Evolutionary conservation across 163 green algal genomes (phyloP).

Genomic region (Chlamydomonas reinhardtii): DNA sequence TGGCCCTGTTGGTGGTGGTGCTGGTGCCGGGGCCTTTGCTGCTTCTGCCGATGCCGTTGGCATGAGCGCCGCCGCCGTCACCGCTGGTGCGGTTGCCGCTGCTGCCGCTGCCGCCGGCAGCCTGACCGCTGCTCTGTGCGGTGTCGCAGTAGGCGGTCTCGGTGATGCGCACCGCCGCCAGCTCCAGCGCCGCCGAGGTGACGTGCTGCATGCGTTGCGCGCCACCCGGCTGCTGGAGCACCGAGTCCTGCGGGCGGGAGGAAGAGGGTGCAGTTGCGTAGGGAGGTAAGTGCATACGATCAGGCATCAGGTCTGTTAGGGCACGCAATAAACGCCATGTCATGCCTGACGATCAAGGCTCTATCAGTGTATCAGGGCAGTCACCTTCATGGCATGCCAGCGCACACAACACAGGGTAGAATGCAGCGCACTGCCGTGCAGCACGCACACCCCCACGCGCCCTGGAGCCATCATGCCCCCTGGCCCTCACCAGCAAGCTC

Average conservation of each 20-base stretch:
- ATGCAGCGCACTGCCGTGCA: neutral
- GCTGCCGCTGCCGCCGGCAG: neutral
- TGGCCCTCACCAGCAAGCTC: constrained; percentile 29
- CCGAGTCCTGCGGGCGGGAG: constrained; percentile 6
- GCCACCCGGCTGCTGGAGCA: constrained; percentile 10
- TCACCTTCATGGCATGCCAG: too few species aligned
- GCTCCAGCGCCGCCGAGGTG: constrained; percentile 4
- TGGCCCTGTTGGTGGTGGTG: neutral
- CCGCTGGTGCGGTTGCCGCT: neutral
- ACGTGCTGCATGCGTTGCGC: constrained; percentile 5
- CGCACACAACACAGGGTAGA: neutral
- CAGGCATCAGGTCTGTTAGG: too few species aligned
- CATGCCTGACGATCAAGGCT: too few species aligned
- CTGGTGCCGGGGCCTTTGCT: neutral
- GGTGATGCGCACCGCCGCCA: constrained; percentile 8
- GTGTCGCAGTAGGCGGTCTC: constrained; percentile 4
- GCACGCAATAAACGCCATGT: too few species aligned
- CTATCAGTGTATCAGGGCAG: too few species aligned
- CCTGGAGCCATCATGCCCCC: too few species aligned
- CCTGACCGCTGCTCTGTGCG: neutral
- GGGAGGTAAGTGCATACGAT: neutral
- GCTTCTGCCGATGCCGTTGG: neutral
- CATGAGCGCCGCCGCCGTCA: neutral
- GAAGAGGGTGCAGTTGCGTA: neutral
- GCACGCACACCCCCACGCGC: neutral